A percentile compares a stretch with the other conserved stretches of the same genome.
Evolutionary conservation across 805 yeast species (phyloP).

Genomic region (Cyberlindnera suaveolens): DNA sequence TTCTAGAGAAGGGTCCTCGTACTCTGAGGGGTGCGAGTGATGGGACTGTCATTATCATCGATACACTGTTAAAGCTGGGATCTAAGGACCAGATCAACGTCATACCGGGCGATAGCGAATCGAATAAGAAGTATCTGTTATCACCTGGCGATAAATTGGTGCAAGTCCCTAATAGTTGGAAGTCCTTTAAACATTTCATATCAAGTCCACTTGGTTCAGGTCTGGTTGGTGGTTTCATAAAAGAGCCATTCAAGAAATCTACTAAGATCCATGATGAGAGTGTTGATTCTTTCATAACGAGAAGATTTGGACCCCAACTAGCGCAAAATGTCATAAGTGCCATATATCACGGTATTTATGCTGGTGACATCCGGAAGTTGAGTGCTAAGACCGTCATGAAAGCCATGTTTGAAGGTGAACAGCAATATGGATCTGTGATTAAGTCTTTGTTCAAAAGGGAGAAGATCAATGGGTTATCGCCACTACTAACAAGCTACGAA

Average conservation of each 20-base stretch:
- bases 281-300: slow-evolving; percentile 54
- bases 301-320: slow-evolving; percentile 58
- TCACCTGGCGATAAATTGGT: slow-evolving; percentile 37
- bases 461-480: slow-evolving; percentile 16
- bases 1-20: slow-evolving; percentile 83
- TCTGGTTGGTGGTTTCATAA: slow-evolving; percentile 36
- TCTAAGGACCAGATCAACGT: slow-evolving; percentile 47
- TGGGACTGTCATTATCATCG: slow-evolving; percentile 68
- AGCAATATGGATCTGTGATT: slow-evolving; percentile 50
- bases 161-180: slow-evolving; percentile 45
- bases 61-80: slow-evolving; percentile 44
- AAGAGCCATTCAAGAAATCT: slow-evolving; percentile 42
- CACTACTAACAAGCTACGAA: slow-evolving; percentile 33
- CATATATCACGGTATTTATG: slow-evolving; percentile 82
- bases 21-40: slow-evolving; percentile 79
- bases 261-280: slow-evolving; percentile 52
- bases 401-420: slow-evolving; percentile 49
- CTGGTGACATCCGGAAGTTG: slow-evolving; percentile 66
- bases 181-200: slow-evolving; percentile 30
- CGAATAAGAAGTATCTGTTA: slow-evolving; percentile 68
- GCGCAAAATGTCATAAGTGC: slow-evolving; percentile 70
- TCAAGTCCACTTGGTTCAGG: slow-evolving; percentile 40
- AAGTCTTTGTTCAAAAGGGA: slow-evolving; percentile 34
- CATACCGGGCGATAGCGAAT: slow-evolving; percentile 49
- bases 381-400: slow-evolving; percentile 62